Evolutionary conservation across 2,329 filamentous ascomycete genomes (phyloP), one percentile per base, ranked within the genome.

Genomic region (Botrytis sinoallii): DNA sequence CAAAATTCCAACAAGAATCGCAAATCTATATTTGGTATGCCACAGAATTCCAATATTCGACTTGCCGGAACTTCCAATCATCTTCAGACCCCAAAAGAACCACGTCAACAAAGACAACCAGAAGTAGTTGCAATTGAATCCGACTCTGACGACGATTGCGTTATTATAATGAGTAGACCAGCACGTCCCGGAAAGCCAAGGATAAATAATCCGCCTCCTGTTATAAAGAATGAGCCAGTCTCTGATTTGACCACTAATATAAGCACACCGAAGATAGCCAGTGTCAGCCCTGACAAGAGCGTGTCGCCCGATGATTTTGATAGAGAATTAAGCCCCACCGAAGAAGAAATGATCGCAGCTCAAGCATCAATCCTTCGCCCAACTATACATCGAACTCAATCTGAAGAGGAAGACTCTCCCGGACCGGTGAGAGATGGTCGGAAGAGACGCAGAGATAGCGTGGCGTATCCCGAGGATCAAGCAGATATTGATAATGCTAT

Each of bases 401-500:
- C 14, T 3, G 48, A 42, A 42, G 48, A 16, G 18, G n/a, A 22
- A 25, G 22, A 25, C 16, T 16, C 35, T 44, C 29, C 52, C 4
- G 18, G 29, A 18, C 29, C 52, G 3, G 25, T 32, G 9, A 29
- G 20, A 3, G 20, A 46, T 18, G 40, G 46, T 25, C 42, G 63
- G 7, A 72, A 68, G 52, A 59, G 38, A 69, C 63, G 40, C 20
- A 52, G 63, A 40, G 64, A 72, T 29, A 72, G 40, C 38, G 16
- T 40, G 20, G 1, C 29, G 20, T 32, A 22, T 18, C n/a, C n/a
- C 14, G 67, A 75, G 25, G 67, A 72, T 22, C 44, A 69, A 16
- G 42, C 12, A 8, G 10, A 76, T 32, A 64, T 75, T 35, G 72
- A 77, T 14, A 44, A 63, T 38, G 76, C 69, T 64, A 71, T 71